A percentile compares a stretch with the other conserved stretches of the same genome.
Evolutionary conservation across 179 eudicot species (phyloP).

Genomic region (Nepenthes alata): DNA sequence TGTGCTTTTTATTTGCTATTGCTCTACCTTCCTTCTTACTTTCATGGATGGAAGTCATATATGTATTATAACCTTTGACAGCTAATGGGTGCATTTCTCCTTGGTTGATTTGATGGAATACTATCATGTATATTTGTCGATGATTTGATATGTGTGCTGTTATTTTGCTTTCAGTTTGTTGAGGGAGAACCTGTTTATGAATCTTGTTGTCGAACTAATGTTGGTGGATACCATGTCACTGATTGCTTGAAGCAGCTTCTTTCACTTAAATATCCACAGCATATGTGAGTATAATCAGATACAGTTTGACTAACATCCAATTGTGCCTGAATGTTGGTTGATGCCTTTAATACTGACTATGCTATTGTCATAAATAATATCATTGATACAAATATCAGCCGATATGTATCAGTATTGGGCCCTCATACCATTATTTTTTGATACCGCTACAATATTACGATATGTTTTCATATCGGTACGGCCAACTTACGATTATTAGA

Average conservation of each 20-base stretch:
- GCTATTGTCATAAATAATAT: conserved; percentile 1
- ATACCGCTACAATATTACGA: no score
- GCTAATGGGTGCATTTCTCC: no score
- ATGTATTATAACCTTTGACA: no score
- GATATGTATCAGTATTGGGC: no score
- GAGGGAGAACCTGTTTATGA: conserved; percentile 91
- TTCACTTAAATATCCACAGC: conserved; percentile 86
- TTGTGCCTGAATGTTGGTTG: not conserved
- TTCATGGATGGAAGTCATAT: no score
- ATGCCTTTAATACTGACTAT: not conserved
- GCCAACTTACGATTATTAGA: no score
- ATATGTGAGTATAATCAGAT: conserved; percentile 44
- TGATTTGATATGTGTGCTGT: not conserved
- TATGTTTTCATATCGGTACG: no score
- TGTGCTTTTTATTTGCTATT: no score
- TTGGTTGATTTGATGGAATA: not conserved
- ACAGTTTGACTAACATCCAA: not conserved
- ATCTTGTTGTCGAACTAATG: conserved; percentile 87
- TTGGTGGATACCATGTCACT: conserved; percentile 96
- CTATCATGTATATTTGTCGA: not conserved
- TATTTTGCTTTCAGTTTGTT: conserved; percentile 46
- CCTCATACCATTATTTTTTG: no score
- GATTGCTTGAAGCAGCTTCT: conserved; percentile 95
- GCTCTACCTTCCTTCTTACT: no score
- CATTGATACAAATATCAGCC: no score